These are phyloP conservation scores for Lentinula detonsa DNA, from an alignment of 768 basidiomycete species.

Conservation along the genomic window DNA sequence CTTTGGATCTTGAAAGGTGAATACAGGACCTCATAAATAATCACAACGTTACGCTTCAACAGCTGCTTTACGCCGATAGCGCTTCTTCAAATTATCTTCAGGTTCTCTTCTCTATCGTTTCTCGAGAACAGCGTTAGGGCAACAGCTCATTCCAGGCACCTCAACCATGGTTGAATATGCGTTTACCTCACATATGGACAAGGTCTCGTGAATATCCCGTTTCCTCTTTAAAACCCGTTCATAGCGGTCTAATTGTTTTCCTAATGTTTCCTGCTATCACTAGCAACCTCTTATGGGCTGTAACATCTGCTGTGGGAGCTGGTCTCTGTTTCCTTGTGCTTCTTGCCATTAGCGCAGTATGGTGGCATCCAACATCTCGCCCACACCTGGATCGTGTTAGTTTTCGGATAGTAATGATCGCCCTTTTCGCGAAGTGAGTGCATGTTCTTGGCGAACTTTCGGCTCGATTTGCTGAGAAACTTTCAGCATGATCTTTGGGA, in stretches of 20 bases:
- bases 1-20: neutral
- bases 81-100: neutral
- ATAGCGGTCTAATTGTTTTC: neutral
- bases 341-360: constrained; percentile 10
- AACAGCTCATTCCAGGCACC: neutral
- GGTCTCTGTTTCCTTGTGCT: constrained; percentile 14
- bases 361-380: constrained; percentile 8
- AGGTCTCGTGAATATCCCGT: neutral
- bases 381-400: constrained; percentile 16
- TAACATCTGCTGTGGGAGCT: constrained; percentile 11
- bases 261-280: neutral
- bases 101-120: neutral
- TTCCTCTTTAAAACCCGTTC: neutral
- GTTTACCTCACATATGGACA: neutral
- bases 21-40: neutral
- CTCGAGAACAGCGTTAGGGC: neutral
- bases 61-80: neutral
- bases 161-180: neutral
- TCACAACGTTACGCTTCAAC: no score
- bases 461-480: neutral
- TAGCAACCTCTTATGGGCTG: constrained; percentile 8
- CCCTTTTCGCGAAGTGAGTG: constrained; percentile 15
- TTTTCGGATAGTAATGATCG: constrained; percentile 14
- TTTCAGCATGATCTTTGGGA: constrained; percentile 14
- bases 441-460: neutral